Conservation (phyloP, 441 rosid species). For the Bruguiera hainesii region DNA sequence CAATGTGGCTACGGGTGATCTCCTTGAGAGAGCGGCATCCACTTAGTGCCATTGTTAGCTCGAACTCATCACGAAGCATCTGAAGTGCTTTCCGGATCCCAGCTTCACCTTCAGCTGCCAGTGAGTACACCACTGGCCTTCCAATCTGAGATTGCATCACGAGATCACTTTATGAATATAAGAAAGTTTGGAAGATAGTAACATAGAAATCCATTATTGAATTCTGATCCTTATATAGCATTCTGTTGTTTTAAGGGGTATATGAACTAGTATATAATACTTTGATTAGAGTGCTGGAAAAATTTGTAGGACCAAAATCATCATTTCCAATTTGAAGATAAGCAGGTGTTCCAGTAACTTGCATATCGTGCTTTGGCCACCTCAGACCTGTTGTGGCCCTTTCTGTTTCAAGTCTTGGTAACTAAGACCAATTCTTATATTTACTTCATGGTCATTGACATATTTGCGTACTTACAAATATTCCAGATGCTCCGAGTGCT, state of each 20-base stretch:
- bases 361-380: no score
- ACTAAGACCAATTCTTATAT: background rate
- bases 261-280: no score
- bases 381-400: no score
- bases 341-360: no score
- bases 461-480: constrained; percentile 49
- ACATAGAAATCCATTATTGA: no score
- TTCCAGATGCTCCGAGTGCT: constrained; percentile 83
- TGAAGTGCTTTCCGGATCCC: constrained; percentile 71
- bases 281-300: no score
- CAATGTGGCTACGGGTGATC: constrained; percentile 55
- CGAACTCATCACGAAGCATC: constrained; percentile 68
- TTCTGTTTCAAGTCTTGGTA: background rate
- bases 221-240: no score
- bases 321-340: no score
- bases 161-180: background rate
- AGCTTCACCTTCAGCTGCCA: constrained; percentile 69
- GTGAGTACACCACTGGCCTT: constrained; percentile 61
- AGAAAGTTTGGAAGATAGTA: background rate
- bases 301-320: no score
- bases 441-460: background rate
- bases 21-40: constrained; percentile 71
- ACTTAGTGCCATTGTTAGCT: constrained; percentile 77
- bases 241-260: no score
- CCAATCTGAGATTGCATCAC: constrained; percentile 46